Percentiles rank a stretch among this genome's conserved stretches.
Evolutionary conservation across 2,329 filamentous ascomycete species (phyloP).

Genomic region (Leptographium wingfieldii): DNA sequence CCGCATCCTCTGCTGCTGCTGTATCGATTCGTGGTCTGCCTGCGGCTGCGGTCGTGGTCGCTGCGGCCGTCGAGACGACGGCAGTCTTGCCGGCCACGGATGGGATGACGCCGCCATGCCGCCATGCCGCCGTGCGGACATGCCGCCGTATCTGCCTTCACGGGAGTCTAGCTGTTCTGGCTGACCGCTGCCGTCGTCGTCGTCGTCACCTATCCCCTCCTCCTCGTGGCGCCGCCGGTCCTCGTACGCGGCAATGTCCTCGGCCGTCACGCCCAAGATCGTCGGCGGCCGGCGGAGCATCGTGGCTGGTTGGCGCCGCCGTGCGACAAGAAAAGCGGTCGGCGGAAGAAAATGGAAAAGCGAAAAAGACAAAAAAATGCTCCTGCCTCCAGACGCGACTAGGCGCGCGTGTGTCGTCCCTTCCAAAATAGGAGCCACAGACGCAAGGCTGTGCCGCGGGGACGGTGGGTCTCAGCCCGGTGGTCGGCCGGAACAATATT

Average conservation of each 20-base stretch:
- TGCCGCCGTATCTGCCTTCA: neutral
- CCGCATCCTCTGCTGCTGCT: neutral
- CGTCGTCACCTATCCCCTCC: neutral
- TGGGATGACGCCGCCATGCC: neutral
- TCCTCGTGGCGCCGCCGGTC: slow-evolving; percentile 28
- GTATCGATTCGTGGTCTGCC: neutral
- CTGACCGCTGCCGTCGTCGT: neutral
- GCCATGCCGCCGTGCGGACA: neutral
- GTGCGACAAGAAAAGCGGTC: no score
- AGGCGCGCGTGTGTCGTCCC: no score
- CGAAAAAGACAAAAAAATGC: neutral
- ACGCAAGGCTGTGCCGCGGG: no score
- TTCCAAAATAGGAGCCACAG: no score
- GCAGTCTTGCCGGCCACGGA: neutral
- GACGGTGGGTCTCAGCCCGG: no score
- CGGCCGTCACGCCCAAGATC: slow-evolving; percentile 52
- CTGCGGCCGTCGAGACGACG: neutral
- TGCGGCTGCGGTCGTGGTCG: neutral
- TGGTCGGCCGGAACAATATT: neutral
- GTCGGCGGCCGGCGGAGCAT: slow-evolving; percentile 46
- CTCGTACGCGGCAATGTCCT: slow-evolving; percentile 60
- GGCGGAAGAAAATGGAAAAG: neutral
- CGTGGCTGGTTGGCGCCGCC: neutral
- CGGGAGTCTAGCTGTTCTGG: neutral
- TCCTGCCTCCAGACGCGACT: no score